Base-by-base conservation (phyloP, 306 rosid genomes). In the Vachellia pachyceras region DNA sequence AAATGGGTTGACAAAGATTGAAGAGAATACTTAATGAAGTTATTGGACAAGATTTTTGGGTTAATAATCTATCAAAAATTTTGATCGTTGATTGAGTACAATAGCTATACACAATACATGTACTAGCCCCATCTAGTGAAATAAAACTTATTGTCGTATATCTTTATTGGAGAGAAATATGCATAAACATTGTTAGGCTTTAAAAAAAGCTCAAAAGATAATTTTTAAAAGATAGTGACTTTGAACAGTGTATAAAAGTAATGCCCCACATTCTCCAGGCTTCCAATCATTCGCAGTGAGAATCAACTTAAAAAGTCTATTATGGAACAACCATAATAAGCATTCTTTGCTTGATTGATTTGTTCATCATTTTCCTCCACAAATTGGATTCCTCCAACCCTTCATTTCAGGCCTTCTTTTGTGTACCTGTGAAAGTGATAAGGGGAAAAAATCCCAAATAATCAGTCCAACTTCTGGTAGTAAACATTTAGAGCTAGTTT, bases 261-360 rank as follows among this genome's bases (percentile, higher is more conserved):
- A 71, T 77, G 79, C 75, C 76, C 81, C 77, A 82, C 69, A 82
- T 52, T 55, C n/a, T n/a, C n/a, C n/a, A 76, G 66, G 65, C 60
- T 18, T 65, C 76, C 77, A 80, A 82, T 87, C 65, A 85, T 82
- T 68, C 71, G 47, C 82, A 50, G 73, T 79, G 69, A 77, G 88
- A 84, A 79, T 33, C 80, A 79, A 54, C 68, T 23, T 41, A 13
- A 79, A 68, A 8, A 37, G 37, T 61, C 58, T 47, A 70, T 46
- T 66, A 71, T 46, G 42, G 54, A 39, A 69, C 72, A 7, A 54
- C 72, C 44, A 71, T 60, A 41, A 71, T 52, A 41, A 71, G 5
- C 37, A 61, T 61, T 61, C 40, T 71, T 66, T 45, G 17, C 15
- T n/a, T 39, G 36, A 72, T 76, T 45, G 12, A 79, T 42, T 79